phyloP scores from a whole-genome alignment of 805 yeast genomes.

The Candida taoyuanica region DNA sequence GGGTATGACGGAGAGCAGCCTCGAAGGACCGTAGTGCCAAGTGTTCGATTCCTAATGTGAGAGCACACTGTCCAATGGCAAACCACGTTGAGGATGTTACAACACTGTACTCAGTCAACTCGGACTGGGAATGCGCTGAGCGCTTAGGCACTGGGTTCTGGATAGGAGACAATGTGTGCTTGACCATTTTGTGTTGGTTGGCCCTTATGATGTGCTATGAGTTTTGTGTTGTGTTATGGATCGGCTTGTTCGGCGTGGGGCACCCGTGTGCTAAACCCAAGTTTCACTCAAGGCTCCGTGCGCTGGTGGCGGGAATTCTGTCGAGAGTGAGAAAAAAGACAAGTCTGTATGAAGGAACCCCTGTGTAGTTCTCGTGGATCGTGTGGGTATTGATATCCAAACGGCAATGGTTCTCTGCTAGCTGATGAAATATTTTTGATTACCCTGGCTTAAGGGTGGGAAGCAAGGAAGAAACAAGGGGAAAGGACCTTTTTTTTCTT shows the following conservation, averaged over 20 bases:
- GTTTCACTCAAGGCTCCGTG: conserved; percentile 8
- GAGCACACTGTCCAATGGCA: conserved; percentile 23
- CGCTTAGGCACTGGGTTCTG: conserved; percentile 19
- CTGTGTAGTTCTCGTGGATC: background rate
- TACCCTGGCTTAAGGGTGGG: background rate
- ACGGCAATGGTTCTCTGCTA: no score
- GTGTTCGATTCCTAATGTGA: conserved; percentile 16
- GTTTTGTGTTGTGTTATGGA: no score
- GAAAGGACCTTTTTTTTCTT: background rate
- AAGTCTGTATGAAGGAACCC: background rate
- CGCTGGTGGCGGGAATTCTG: background rate
- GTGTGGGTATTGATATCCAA: no score
- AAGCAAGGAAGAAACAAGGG: conserved; percentile 1
- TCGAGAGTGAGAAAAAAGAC: background rate
- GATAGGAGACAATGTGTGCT: conserved; percentile 16
- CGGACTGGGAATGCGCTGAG: conserved; percentile 8
- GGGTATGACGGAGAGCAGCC: conserved; percentile 21
- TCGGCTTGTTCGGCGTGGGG: background rate
- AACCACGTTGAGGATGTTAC: conserved; percentile 22
- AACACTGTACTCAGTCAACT: conserved; percentile 9
- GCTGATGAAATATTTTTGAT: no score
- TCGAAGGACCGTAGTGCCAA: conserved; percentile 23
- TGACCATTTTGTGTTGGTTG: conserved; percentile 10
- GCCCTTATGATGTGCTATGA: no score
- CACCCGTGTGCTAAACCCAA: conserved; percentile 1